These are phyloP conservation scores for Suhomyces canberraensis DNA, from an alignment of 805 yeast genomes.

Conservation along the genomic window DNA sequence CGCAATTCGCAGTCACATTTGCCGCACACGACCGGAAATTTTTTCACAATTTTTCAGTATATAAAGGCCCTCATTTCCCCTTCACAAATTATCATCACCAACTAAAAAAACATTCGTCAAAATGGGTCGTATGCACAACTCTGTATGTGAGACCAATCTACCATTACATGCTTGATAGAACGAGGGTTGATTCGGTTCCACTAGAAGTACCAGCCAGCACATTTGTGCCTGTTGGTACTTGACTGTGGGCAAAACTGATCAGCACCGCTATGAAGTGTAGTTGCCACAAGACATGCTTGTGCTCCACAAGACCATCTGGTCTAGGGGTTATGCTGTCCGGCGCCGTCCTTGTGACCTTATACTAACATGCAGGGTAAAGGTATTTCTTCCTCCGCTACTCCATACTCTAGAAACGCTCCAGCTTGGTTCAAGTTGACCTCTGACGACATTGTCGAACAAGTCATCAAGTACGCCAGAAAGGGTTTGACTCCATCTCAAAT, in stretches of 20 bases:
- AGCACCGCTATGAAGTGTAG: slow-evolving; percentile 44
- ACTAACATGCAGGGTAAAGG: slow-evolving; percentile 90
- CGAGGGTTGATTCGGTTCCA: slow-evolving; percentile 23
- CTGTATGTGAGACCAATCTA: slow-evolving; percentile 59
- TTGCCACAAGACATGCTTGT: no score
- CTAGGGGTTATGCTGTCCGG: no score
- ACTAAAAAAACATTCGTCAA: slow-evolving; percentile 48
- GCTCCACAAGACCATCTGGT: no score
- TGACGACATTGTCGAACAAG: slow-evolving; percentile 95
- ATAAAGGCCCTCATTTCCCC: no score
- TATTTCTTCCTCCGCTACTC: slow-evolving; percentile 97
- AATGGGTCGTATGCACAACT: slow-evolving; percentile 99
- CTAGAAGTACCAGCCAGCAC: not conserved
- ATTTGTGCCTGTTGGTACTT: not conserved
- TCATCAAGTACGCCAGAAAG: slow-evolving; percentile 99
- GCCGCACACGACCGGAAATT: no score
- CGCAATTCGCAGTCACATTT: no score
- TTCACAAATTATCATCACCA: no score
- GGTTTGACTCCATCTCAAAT: slow-evolving; percentile 99
- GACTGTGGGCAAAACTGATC: slow-evolving; percentile 33
- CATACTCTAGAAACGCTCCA: slow-evolving; percentile 98
- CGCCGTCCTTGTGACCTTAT: no score
- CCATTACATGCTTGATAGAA: slow-evolving; percentile 19
- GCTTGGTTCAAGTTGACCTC: slow-evolving; percentile 98
- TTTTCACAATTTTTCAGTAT: slow-evolving; percentile 20